Evolutionary conservation across 2,329 filamentous ascomycete species (phyloP).

Genomic region (Aspergillus caelatus): DNA sequence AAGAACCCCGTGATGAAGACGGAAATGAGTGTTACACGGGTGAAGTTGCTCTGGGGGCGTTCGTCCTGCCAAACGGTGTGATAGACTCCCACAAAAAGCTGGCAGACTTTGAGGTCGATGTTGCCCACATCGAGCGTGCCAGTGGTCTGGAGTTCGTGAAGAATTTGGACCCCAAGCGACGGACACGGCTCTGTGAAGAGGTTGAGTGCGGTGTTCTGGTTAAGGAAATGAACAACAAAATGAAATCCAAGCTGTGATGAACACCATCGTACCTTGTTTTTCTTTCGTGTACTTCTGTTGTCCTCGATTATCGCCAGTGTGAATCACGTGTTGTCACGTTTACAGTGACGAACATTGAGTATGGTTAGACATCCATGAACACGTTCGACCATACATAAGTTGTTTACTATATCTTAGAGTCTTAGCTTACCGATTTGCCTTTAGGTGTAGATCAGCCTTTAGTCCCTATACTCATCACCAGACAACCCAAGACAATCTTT

Average conservation of each 20-base stretch:
- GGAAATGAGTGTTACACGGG: slow-evolving; percentile 48
- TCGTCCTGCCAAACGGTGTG: slow-evolving; percentile 87
- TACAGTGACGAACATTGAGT: no score
- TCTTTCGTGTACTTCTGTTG: no score
- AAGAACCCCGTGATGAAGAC: slow-evolving; percentile 57
- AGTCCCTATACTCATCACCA: no score
- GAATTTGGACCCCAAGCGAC: slow-evolving; percentile 72
- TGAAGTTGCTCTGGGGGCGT: slow-evolving; percentile 88
- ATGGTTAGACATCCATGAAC: no score
- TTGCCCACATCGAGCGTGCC: slow-evolving; percentile 90
- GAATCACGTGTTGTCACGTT: no score
- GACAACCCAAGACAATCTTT: no score
- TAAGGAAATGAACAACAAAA: slow-evolving; percentile 70
- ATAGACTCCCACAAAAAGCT: slow-evolving; percentile 89
- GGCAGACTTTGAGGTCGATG: slow-evolving; percentile 88
- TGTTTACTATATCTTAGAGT: no score
- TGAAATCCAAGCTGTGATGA: background rate
- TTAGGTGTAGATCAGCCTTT: no score
- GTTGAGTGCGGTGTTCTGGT: slow-evolving; percentile 81
- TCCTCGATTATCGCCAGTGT: no score
- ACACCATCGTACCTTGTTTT: background rate
- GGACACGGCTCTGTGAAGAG: slow-evolving; percentile 82
- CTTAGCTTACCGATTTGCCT: no score
- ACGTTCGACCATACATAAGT: no score
- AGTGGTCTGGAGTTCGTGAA: slow-evolving; percentile 88